Evolutionary conservation across 768 basidiomycete species (phyloP).

Genomic region (Mrakia blollopis): DNA sequence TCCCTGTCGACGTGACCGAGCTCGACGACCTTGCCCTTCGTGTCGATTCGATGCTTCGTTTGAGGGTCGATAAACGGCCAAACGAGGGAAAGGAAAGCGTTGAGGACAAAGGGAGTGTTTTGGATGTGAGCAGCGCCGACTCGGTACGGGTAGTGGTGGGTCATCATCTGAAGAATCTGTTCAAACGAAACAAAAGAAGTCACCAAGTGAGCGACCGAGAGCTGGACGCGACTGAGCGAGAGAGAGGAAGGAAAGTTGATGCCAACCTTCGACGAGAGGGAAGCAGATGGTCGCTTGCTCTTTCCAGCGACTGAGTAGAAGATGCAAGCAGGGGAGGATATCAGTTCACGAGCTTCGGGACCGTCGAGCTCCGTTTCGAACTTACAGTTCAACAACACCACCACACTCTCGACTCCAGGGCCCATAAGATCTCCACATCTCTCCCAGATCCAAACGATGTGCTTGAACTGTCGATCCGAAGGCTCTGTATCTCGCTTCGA

Average conservation of each 20-base stretch:
- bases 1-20: background rate
- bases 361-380: background rate
- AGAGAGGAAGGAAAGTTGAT: background rate
- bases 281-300: slow-evolving; percentile 22
- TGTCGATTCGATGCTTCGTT: slow-evolving; percentile 10
- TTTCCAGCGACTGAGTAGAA: slow-evolving; percentile 11
- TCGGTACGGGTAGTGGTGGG: slow-evolving; percentile 20
- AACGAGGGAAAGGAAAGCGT: slow-evolving; percentile 16
- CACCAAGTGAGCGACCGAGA: background rate
- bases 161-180: slow-evolving; percentile 22
- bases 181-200: background rate
- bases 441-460: slow-evolving; percentile 24
- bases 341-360: background rate
- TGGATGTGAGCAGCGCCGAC: slow-evolving; percentile 14
- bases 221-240: background rate
- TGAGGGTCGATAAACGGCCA: slow-evolving; percentile 24
- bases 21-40: slow-evolving; percentile 12
- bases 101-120: slow-evolving; percentile 25
- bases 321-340: no score
- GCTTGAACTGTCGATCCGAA: slow-evolving; percentile 16
- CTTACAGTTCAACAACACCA: slow-evolving; percentile 18
- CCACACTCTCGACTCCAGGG: slow-evolving; percentile 7
- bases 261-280: slow-evolving; percentile 3
- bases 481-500: slow-evolving; percentile 25
- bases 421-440: slow-evolving; percentile 19